A percentile compares a stretch with the other conserved stretches of the same genome.
Evolutionary conservation across 495 filamentous ascomycete species (phyloP).

Genomic region (Trichoderma virens): DNA sequence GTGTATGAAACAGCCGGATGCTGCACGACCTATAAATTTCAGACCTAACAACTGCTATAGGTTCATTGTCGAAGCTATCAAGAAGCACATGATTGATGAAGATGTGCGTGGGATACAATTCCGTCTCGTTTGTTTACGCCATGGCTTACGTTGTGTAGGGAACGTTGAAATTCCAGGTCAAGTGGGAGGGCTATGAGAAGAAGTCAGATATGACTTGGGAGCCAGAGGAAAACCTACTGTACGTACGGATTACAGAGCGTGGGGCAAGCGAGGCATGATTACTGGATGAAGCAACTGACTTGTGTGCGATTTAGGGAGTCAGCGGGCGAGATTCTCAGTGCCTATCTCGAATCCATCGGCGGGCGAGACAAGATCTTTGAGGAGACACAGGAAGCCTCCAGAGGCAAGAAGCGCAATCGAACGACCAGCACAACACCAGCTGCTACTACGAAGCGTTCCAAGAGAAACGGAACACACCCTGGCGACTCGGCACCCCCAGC

Average conservation of each 20-base stretch:
- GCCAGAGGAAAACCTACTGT: conserved; percentile 50
- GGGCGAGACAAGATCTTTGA: conserved; percentile 47
- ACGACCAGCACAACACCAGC: conserved; percentile 23
- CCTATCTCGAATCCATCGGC: conserved; percentile 38
- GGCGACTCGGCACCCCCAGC: conserved; percentile 29
- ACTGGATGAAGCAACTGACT: neutral
- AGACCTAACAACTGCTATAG: conserved; percentile 17
- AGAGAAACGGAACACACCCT: conserved; percentile 30
- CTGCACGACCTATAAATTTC: no score
- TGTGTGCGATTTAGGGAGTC: conserved; percentile 27
- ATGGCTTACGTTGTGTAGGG: conserved; percentile 21
- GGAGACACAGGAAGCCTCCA: conserved; percentile 27
- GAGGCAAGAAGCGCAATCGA: conserved; percentile 41
- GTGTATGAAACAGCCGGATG: conserved; percentile 11
- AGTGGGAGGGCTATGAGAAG: conserved; percentile 57
- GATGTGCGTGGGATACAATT: conserved; percentile 28
- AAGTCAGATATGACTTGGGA: conserved; percentile 54
- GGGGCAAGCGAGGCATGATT: no score
- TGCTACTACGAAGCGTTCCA: conserved; percentile 27
- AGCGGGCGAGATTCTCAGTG: conserved; percentile 34
- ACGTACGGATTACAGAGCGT: conserved; percentile 11
- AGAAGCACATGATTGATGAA: conserved; percentile 41
- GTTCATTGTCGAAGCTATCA: conserved; percentile 52
- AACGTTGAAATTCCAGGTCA: conserved; percentile 42
- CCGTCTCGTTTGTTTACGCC: neutral